Base-by-base conservation (phyloP, 2,329 filamentous ascomycete genomes). In the Cladophialophora carrionii region DNA sequence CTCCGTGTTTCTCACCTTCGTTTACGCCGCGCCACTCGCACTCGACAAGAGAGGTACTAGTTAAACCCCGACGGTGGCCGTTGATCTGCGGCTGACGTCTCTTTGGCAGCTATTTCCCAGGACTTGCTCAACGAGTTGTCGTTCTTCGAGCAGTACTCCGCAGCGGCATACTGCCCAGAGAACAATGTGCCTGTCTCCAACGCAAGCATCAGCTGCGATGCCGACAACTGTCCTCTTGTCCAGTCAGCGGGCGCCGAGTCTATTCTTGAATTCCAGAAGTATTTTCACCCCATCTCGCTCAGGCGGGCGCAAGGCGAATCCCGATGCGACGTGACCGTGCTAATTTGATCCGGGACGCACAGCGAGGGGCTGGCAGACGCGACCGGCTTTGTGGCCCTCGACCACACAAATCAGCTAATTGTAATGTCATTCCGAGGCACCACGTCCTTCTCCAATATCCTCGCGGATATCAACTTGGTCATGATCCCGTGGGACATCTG, bases 141-240 rank as follows among this genome's bases (percentile, higher is more conserved):
- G 2, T 75, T 84, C 67, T 83, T 81, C 72, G 78, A 80, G 48
- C 79, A 85, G 64, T 85, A 83, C 71, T 78, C 82, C 2, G 83
- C 82, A 2, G 83, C 83, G 3, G 76, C 82, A 22, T 85, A 85
- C 72, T 85, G 83, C 71, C 70, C 77, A 1, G 72, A 68, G 46
- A 85, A 85, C 72, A 78, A 82, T 72, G 74, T 82, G 62, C 77
- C 77, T 31, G 70, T 41, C n/a, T 65, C 79, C 1, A 76, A 76
- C 49, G 77, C 78, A 9, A 78, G 78, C 58, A 57, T 84, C 51
- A 75, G 75, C 8, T 85, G 83, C 68, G 68, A 74, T 0, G 72
- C 76, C 8, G 79, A 77, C 1, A 83, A 81, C 67, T 85, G 83
- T 68, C 78, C 81, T 1, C 70, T 73, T 0, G 81, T 85, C 2